Evolutionary conservation across 768 basidiomycete genomes (phyloP).

Genomic region (Dioszegia hungarica): DNA sequence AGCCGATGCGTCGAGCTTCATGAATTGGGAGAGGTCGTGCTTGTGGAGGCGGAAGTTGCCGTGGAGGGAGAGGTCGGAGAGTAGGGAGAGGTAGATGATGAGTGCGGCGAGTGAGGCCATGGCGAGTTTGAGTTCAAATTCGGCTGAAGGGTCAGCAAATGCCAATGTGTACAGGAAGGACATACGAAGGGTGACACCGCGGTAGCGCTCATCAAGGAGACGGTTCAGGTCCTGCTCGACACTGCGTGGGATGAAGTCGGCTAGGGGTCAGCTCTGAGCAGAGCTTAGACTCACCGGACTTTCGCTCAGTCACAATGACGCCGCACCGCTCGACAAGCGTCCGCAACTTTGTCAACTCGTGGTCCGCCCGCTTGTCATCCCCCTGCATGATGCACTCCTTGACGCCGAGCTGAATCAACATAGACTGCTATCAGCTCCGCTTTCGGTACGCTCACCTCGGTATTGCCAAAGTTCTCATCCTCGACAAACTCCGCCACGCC

Average conservation of each 20-base stretch:
- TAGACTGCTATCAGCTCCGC: constrained; percentile 57
- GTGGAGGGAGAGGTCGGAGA: constrained; percentile 71
- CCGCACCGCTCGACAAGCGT: constrained; percentile 84
- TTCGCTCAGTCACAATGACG: constrained; percentile 83
- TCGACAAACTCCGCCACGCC: constrained; percentile 90
- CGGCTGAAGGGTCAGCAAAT: constrained; percentile 55
- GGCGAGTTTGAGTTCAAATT: constrained; percentile 69
- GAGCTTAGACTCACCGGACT: constrained; percentile 59
- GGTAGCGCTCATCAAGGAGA: constrained; percentile 57
- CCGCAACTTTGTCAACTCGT: constrained; percentile 80
- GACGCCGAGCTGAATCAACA: constrained; percentile 92
- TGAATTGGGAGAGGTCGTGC: constrained; percentile 88
- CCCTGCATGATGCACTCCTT: constrained; percentile 82
- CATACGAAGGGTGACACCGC: constrained; percentile 58
- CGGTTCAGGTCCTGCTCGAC: constrained; percentile 74
- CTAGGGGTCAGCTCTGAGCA: constrained; percentile 51
- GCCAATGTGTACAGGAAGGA: background rate
- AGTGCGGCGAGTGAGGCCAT: constrained; percentile 77
- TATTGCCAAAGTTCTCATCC: constrained; percentile 91
- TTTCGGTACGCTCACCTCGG: constrained; percentile 62
- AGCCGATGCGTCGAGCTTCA: constrained; percentile 94
- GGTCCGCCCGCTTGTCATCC: constrained; percentile 53
- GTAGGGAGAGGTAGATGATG: constrained; percentile 71
- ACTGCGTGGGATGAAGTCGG: constrained; percentile 75
- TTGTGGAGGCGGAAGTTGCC: constrained; percentile 73